These are phyloP conservation scores for Protomyces inundatus DNA, from an alignment of 1,139 yeast genomes.

Conservation along the genomic window DNA sequence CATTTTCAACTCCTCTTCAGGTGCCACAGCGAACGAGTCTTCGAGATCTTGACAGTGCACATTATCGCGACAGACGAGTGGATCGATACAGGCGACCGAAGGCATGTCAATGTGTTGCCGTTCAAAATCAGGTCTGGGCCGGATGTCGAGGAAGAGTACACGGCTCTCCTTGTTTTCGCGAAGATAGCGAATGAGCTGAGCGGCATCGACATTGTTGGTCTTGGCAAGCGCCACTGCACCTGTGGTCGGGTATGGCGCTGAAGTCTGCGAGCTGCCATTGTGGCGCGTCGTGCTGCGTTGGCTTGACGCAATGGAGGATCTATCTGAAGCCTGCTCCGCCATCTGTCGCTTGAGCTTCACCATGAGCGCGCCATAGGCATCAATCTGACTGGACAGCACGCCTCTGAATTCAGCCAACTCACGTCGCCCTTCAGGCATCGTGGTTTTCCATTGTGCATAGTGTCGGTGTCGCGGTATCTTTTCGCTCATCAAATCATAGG, in stretches of 20 bases:
- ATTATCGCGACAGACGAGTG: constrained; percentile 48
- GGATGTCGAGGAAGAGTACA: constrained; percentile 56
- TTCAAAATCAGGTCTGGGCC: constrained; percentile 56
- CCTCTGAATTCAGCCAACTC: neutral
- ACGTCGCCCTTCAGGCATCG: neutral
- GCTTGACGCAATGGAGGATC: neutral
- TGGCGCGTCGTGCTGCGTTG: neutral
- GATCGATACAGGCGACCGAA: constrained; percentile 66
- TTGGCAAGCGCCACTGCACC: constrained; percentile 32
- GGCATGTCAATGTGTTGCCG: constrained; percentile 54
- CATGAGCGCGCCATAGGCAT: neutral
- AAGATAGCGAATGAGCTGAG: constrained; percentile 36
- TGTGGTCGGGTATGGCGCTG: neutral
- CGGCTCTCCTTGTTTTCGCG: constrained; percentile 29
- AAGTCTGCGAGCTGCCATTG: neutral
- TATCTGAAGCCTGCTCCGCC: neutral
- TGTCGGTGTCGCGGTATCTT: constrained; percentile 6
- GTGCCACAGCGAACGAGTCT: constrained; percentile 51
- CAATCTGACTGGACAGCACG: neutral
- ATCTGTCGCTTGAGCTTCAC: neutral
- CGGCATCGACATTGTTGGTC: constrained; percentile 37
- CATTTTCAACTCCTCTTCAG: constrained; percentile 48
- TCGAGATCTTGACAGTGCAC: constrained; percentile 59
- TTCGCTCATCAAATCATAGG: constrained; percentile 8
- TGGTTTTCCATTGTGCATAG: constrained; percentile 9